phyloP scores from a whole-genome alignment of 108 stramenopile species.

The Seminavis robusta region DNA sequence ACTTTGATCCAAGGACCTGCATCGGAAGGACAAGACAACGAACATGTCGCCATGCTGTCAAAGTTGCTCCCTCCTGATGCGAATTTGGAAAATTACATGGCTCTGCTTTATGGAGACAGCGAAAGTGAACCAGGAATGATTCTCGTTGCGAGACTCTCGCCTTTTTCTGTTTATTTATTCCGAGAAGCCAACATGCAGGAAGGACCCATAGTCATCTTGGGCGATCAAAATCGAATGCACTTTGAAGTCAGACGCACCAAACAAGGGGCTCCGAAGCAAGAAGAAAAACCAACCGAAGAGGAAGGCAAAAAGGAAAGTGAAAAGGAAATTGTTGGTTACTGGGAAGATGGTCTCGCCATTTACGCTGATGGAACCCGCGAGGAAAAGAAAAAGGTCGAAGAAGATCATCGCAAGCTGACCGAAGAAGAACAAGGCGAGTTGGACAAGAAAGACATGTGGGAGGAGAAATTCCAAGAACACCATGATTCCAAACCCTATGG shows the following conservation, averaged over 20 bases:
- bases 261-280: conserved; percentile 23
- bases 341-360: conserved; percentile 91
- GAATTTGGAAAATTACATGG: conserved; percentile 39
- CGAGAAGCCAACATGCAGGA: conserved; percentile 38
- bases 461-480: conserved; percentile 91
- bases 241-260: conserved; percentile 83
- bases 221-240: conserved; percentile 65
- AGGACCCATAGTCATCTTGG: conserved; percentile 64
- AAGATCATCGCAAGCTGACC: conserved; percentile 54
- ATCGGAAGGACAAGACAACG: conserved; percentile 11
- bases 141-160: conserved; percentile 60
- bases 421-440: conserved; percentile 38
- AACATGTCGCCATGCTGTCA: conserved; percentile 2
- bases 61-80: background rate
- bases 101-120: conserved; percentile 44
- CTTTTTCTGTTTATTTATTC: conserved; percentile 68
- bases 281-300: conserved; percentile 20
- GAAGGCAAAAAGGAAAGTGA: conserved; percentile 26
- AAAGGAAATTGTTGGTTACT: conserved; percentile 88
- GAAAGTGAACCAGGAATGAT: conserved; percentile 33
- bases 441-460: conserved; percentile 86
- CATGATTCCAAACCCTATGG: conserved; percentile 89
- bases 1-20: background rate
- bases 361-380: conserved; percentile 86
- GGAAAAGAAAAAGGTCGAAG: conserved; percentile 49